Base-by-base conservation (phyloP, 129 eudicot species). In the Calendula officinalis region DNA sequence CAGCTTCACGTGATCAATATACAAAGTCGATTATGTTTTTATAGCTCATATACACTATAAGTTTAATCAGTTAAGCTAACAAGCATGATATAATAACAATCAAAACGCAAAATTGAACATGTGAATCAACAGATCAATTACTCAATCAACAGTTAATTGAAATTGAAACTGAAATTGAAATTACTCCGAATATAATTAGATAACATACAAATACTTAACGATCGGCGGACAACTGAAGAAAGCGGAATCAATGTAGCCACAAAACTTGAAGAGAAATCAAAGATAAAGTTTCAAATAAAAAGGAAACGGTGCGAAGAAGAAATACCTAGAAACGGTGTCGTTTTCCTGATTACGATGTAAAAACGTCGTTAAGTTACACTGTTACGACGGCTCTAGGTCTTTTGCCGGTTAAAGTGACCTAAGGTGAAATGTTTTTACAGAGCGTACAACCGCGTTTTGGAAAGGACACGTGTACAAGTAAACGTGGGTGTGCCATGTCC, bases 261-360 rank as follows among this genome's bases (percentile, higher is more conserved):
- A 59, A 39, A 58, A 60, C 68, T 48, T 5, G 42, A 41, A n/a
- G 16, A 8, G 6, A 14, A 8, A 56, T 15, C 35, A 36, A 69
- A 57, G 58, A 57, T 56, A 46, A 57, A 56, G 42, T 6, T 7
- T 62, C 30, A 2, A 8, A 3, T 7, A 30, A 2, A 22, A 69
- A 34, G 6, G 15, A 9, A 34, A 63, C 14, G 64, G 64, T 62
- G 69, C 55, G 36, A 53, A 54, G 64, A 62, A 71, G 54, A 62
- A 15, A 71, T 71, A 71, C 70, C 77, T 68, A 40, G 8, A 52
- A 53, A 62, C 48, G 70, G 1, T 16, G 56, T 36, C 70, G 77
- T 11, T 15, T 51, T 40, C 37, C 64, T 61, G 35, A 71, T 62
- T 27, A 33, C 34, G 7, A 36, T 34, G 56, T 3, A 9, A 14